These are phyloP conservation scores for Magnolia officinalis DNA, from an alignment of 164 flowering plant species.

Conservation along the genomic window DNA sequence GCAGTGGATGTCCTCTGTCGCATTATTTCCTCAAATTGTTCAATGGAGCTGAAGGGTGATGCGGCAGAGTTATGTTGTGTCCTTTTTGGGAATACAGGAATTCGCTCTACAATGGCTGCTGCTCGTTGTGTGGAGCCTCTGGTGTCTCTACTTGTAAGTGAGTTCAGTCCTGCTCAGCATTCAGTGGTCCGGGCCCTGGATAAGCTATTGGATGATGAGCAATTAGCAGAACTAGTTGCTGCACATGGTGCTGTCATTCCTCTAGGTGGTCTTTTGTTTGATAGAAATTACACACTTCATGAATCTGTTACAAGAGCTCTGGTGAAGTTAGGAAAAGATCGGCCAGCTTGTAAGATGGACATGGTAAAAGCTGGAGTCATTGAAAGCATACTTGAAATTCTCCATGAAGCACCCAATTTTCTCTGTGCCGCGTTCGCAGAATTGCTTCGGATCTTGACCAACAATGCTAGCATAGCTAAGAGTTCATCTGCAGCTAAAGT, in stretches of 20 bases:
- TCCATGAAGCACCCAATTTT: conserved; percentile 89
- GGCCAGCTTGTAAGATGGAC: conserved; percentile 94
- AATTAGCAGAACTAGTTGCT: conserved; percentile 94
- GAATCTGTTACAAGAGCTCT: conserved; percentile 84
- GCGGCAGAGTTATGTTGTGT: conserved; percentile 93
- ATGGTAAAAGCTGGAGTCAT: conserved; percentile 96
- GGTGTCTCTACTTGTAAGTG: conserved; percentile 79
- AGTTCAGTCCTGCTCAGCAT: conserved; percentile 79
- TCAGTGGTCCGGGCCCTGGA: conserved; percentile 91
- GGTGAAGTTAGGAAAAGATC: conserved; percentile 94
- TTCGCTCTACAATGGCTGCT: conserved; percentile 84
- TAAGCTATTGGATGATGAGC: conserved; percentile 87
- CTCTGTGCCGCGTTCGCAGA: conserved; percentile 87
- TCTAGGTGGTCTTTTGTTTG: conserved; percentile 89
- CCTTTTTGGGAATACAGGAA: conserved; percentile 84
- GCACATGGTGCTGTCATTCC: conserved; percentile 95
- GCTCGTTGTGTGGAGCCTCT: conserved; percentile 95
- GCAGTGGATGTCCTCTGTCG: conserved; percentile 92
- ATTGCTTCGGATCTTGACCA: conserved; percentile 84
- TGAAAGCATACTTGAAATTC: conserved; percentile 78
- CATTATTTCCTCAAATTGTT: conserved; percentile 83
- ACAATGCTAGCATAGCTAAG: conserved; percentile 87
- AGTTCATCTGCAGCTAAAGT: conserved; percentile 96
- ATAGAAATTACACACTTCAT: conserved; percentile 70
- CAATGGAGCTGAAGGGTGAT: conserved; percentile 93